phyloP scores from a whole-genome alignment of 164 flowering plant species.

The Magnolia kwangsiensis region DNA sequence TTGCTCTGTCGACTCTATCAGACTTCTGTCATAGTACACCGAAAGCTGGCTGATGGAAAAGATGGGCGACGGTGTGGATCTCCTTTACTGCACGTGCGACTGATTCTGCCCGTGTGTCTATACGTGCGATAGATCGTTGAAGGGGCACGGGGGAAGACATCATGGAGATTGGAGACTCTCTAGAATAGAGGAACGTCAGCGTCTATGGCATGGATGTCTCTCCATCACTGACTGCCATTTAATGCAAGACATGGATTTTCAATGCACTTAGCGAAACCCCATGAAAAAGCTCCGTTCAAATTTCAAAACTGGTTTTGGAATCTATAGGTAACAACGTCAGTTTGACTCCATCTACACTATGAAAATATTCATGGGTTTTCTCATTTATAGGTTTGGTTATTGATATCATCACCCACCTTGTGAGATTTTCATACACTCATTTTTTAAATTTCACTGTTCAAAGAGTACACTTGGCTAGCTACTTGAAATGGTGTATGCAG shows the following conservation, averaged over 20 bases:
- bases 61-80: not conserved
- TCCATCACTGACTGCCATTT: not conserved
- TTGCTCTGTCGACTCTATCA: not conserved
- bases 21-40: not conserved
- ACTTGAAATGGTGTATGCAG: too few relatives aligned
- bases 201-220: not conserved
- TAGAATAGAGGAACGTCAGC: not conserved
- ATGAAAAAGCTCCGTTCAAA: not conserved
- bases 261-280: not conserved
- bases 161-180: too few relatives aligned
- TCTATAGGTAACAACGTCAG: constrained; percentile 4
- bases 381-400: too few relatives aligned
- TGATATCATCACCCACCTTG: too few relatives aligned
- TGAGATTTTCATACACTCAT: too few relatives aligned
- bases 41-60: not conserved
- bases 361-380: too few relatives aligned
- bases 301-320: not conserved
- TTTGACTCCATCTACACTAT: not conserved
- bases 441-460: too few relatives aligned
- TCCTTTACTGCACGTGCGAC: not conserved
- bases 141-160: not conserved
- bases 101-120: not conserved
- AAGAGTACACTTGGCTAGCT: too few relatives aligned
- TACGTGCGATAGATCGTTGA: not conserved
- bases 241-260: not conserved